Conservation (phyloP, 2,329 filamentous ascomycete species). For the Escovopsis sp. region DNA sequence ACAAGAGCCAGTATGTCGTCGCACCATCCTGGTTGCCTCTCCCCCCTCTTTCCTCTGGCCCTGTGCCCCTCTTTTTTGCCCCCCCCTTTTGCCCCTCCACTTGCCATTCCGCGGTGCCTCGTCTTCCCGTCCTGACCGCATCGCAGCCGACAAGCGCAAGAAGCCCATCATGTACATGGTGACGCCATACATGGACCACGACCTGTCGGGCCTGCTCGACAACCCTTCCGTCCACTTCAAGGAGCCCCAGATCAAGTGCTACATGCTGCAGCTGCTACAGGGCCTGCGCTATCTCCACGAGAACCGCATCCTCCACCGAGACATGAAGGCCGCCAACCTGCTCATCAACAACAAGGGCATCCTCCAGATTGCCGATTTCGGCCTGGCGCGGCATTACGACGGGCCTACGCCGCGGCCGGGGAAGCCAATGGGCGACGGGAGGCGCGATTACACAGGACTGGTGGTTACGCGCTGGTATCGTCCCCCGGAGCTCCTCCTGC, state of each 20-base stretch:
- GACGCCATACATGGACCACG: slow-evolving; percentile 97
- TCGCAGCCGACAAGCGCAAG: slow-evolving; percentile 58
- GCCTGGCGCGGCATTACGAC: slow-evolving; percentile 84
- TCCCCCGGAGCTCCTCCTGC: slow-evolving; percentile 80
- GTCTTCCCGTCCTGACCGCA: background rate
- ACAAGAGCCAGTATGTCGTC: slow-evolving; percentile 39
- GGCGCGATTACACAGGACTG: slow-evolving; percentile 85
- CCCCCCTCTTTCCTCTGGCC: background rate
- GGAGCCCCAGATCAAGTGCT: slow-evolving; percentile 91
- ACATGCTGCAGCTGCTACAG: slow-evolving; percentile 84
- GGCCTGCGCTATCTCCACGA: slow-evolving; percentile 85
- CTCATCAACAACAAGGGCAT: slow-evolving; percentile 90
- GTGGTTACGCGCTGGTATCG: slow-evolving; percentile 97
- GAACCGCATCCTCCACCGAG: slow-evolving; percentile 78
- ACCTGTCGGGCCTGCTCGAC: slow-evolving; percentile 90
- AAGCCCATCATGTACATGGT: slow-evolving; percentile 95
- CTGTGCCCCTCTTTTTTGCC: no score
- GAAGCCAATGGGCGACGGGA: slow-evolving; percentile 67
- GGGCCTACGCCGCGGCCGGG: slow-evolving; percentile 65
- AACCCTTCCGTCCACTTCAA: slow-evolving; percentile 83
- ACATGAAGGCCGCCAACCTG: slow-evolving; percentile 98
- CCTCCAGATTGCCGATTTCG: slow-evolving; percentile 94
- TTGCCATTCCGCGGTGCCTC: no score
- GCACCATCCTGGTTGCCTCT: background rate
- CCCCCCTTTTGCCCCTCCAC: no score